Percentiles rank a stretch among this genome's conserved stretches.
Conservation (phyloP, 345 rosid species). For the Lenwebbia sp. region DNA sequence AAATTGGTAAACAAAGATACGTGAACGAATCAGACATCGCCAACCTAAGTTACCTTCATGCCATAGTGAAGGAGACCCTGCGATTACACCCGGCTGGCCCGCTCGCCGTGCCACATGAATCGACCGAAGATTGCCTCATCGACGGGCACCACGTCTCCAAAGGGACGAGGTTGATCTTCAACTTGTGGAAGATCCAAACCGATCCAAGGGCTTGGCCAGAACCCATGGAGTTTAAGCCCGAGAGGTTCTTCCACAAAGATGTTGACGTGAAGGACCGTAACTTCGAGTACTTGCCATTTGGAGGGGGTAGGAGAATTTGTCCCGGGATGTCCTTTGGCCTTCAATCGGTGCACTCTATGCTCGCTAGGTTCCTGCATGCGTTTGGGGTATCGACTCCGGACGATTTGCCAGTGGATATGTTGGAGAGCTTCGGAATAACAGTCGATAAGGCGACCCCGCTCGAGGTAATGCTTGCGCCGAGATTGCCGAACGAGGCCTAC, state of each 20-base stretch:
- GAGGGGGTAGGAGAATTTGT: constrained; percentile 31
- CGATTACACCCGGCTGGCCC: constrained; percentile 24
- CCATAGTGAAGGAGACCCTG: constrained; percentile 28
- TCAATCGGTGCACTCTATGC: constrained; percentile 8
- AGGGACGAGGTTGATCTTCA: constrained; percentile 20
- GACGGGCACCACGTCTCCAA: constrained; percentile 13
- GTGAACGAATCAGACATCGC: constrained; percentile 15
- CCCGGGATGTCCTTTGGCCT: constrained; percentile 20
- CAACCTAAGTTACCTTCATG: constrained; percentile 20
- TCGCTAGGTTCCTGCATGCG: constrained; percentile 25
- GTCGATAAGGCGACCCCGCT: constrained; percentile 7
- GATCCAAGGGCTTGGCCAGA: constrained; percentile 27
- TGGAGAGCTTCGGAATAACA: constrained; percentile 5
- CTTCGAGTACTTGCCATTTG: constrained; percentile 31
- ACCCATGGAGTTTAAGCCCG: constrained; percentile 24
- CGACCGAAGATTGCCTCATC: constrained; percentile 13
- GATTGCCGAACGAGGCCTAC: neutral
- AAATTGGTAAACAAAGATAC: neutral
- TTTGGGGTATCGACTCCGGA: constrained; percentile 6
- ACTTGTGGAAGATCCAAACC: constrained; percentile 19
- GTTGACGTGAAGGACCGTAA: constrained; percentile 18
- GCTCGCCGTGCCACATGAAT: constrained; percentile 10
- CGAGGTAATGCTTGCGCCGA: constrained; percentile 8
- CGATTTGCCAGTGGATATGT: constrained; percentile 11
- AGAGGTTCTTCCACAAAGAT: constrained; percentile 21